A percentile compares a stretch with the other conserved stretches of the same genome.
phyloP scores from a whole-genome alignment of 352 stramenopile genomes.

The Peronosclerospora sorghi region DNA sequence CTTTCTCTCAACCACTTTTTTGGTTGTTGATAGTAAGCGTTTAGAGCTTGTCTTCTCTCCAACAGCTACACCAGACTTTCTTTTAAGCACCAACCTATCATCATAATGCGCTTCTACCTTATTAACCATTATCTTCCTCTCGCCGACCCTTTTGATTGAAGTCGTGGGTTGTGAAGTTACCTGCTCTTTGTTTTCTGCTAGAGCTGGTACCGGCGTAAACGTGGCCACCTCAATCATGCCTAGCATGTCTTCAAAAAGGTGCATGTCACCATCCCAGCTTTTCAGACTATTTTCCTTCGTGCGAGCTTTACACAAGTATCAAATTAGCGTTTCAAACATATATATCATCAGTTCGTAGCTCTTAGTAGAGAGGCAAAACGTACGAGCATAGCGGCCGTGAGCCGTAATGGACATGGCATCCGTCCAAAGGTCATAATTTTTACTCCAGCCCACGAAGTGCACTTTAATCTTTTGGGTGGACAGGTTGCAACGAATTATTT shows the following conservation, averaged over 20 bases:
- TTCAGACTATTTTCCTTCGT: constrained; percentile 16
- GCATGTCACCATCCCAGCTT: constrained; percentile 47
- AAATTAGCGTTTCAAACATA: too few species aligned
- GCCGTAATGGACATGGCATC: constrained; percentile 50
- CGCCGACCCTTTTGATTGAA: constrained; percentile 3
- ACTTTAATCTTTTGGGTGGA: constrained; percentile 54
- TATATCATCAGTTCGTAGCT: too few species aligned
- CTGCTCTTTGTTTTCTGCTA: not conserved
- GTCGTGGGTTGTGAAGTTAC: not conserved
- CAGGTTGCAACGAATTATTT: constrained; percentile 55
- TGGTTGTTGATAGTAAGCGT: not conserved
- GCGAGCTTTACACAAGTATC: constrained; percentile 4
- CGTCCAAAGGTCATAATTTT: constrained; percentile 64
- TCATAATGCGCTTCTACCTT: not conserved
- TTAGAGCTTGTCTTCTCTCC: constrained; percentile 6
- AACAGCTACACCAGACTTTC: constrained; percentile 2
- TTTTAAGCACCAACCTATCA: constrained; percentile 8
- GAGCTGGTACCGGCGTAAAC: constrained; percentile 8
- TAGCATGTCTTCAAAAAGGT: constrained; percentile 42
- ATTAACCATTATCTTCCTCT: constrained; percentile 3
- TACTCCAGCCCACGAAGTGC: constrained; percentile 58
- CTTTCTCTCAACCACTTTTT: constrained; percentile 5
- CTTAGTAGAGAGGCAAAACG: constrained; percentile 6
- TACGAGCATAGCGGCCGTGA: constrained; percentile 43
- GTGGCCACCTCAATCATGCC: constrained; percentile 15